Conservation (phyloP, 805 yeast species). For the Metschnikowia cerradonensis region DNA sequence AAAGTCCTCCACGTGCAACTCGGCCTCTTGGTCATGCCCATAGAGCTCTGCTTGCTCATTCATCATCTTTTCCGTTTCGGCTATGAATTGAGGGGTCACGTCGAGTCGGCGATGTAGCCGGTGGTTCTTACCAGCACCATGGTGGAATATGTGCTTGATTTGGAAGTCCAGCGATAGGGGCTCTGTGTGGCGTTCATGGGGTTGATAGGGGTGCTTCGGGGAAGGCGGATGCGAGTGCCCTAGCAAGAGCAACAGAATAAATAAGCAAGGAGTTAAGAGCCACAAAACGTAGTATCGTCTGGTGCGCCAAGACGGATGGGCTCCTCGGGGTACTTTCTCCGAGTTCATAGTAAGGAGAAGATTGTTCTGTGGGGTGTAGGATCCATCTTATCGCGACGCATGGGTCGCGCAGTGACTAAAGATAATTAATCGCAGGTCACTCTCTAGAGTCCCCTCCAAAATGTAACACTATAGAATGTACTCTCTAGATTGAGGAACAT, state of each 20-base stretch:
- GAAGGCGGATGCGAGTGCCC: neutral
- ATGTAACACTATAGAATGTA: too few relatives aligned
- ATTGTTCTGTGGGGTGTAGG: conserved; percentile 1
- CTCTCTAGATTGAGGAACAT: too few relatives aligned
- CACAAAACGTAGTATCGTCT: neutral
- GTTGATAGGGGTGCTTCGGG: neutral
- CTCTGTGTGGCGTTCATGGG: conserved; percentile 4
- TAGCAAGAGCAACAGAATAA: neutral
- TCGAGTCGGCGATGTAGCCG: conserved; percentile 48
- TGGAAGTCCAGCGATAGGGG: conserved; percentile 17
- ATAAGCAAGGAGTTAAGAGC: neutral
- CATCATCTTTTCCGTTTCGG: conserved; percentile 8
- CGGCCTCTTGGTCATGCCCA: neutral
- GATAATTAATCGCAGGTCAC: neutral
- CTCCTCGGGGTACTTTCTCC: neutral
- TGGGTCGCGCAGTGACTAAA: neutral
- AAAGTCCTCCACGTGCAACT: conserved; percentile 30
- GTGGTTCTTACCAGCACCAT: conserved; percentile 46
- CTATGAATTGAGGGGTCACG: conserved; percentile 40
- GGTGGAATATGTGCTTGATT: conserved; percentile 59
- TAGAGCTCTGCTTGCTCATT: neutral
- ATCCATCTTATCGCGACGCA: conserved; percentile 1
- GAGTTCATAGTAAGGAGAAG: neutral
- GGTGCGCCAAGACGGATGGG: neutral
- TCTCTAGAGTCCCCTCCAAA: too few relatives aligned